phyloP scores from a whole-genome alignment of 1,139 yeast species.

The Sugiyamaella xylanicola region DNA sequence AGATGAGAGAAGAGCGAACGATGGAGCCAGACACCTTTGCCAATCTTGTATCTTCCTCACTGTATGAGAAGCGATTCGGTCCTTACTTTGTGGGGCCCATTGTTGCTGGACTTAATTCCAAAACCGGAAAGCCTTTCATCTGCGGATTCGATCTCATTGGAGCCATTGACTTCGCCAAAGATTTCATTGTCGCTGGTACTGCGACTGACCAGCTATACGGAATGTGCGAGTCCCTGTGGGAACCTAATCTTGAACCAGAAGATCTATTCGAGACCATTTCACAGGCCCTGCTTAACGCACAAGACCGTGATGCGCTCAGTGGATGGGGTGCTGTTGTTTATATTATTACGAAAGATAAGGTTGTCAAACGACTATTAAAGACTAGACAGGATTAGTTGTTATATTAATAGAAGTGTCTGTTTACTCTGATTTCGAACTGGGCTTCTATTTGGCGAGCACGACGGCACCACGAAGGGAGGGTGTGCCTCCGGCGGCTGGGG shows the following conservation, averaged over 20 bases:
- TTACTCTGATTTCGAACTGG: background rate
- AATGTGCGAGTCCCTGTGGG: slow-evolving; percentile 97
- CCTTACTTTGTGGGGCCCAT: slow-evolving; percentile 97
- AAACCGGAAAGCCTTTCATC: slow-evolving; percentile 80
- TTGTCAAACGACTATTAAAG: slow-evolving; percentile 80
- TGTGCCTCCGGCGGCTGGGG: too few relatives aligned
- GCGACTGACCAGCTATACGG: slow-evolving; percentile 96
- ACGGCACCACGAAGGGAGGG: too few relatives aligned
- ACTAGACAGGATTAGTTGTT: slow-evolving; percentile 85
- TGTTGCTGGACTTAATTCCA: slow-evolving; percentile 90
- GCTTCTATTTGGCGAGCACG: too few relatives aligned
- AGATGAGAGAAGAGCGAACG: slow-evolving; percentile 84
- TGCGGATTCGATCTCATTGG: slow-evolving; percentile 98
- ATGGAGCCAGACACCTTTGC: slow-evolving; percentile 96
- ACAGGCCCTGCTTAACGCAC: slow-evolving; percentile 91
- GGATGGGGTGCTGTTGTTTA: slow-evolving; percentile 99
- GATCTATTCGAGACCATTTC: slow-evolving; percentile 95
- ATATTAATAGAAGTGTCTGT: background rate
- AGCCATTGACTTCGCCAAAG: slow-evolving; percentile 92
- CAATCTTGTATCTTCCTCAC: slow-evolving; percentile 83
- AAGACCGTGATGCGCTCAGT: slow-evolving; percentile 94
- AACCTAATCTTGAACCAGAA: slow-evolving; percentile 90
- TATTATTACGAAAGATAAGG: slow-evolving; percentile 88
- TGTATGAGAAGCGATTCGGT: slow-evolving; percentile 88
- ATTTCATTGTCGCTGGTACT: slow-evolving; percentile 96